These are phyloP conservation scores for Neurospora sp. DNA, from an alignment of 495 filamentous ascomycete species.

Conservation along the genomic window DNA sequence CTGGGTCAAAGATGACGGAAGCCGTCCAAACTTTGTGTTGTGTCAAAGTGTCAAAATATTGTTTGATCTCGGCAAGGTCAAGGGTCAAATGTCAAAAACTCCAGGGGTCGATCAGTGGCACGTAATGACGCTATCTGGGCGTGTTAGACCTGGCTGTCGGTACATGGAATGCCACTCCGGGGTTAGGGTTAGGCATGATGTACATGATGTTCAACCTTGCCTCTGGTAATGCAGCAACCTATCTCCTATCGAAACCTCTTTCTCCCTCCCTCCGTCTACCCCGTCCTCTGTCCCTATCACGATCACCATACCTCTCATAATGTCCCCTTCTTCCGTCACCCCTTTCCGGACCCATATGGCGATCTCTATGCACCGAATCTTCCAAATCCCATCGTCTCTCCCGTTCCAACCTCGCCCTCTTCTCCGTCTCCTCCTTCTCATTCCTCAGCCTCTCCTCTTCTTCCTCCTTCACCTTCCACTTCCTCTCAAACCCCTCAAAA, in stretches of 20 bases:
- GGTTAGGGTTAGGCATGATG: not conserved
- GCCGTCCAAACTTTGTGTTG: not conserved
- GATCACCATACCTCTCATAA: not conserved
- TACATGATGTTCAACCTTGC: no score
- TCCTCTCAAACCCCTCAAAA: slow-evolving; percentile 29
- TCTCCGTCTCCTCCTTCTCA: not conserved
- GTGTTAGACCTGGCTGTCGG: not conserved
- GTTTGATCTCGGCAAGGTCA: not conserved
- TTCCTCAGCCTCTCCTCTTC: not conserved
- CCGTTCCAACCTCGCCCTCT: not conserved
- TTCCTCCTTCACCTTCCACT: slow-evolving; percentile 17
- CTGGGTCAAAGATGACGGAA: not conserved
- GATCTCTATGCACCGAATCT: not conserved
- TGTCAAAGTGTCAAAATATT: not conserved
- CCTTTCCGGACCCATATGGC: not conserved
- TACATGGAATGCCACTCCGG: not conserved
- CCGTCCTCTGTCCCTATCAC: not conserved
- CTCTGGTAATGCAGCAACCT: no score
- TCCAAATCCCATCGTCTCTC: not conserved
- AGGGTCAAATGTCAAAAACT: not conserved
- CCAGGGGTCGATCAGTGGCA: not conserved
- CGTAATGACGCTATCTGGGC: not conserved
- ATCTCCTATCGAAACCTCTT: not conserved
- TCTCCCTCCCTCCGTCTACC: not conserved
- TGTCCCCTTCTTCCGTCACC: not conserved